phyloP scores from a whole-genome alignment of 768 basidiomycete genomes.

The Coprinopsis marcescibilis region DNA sequence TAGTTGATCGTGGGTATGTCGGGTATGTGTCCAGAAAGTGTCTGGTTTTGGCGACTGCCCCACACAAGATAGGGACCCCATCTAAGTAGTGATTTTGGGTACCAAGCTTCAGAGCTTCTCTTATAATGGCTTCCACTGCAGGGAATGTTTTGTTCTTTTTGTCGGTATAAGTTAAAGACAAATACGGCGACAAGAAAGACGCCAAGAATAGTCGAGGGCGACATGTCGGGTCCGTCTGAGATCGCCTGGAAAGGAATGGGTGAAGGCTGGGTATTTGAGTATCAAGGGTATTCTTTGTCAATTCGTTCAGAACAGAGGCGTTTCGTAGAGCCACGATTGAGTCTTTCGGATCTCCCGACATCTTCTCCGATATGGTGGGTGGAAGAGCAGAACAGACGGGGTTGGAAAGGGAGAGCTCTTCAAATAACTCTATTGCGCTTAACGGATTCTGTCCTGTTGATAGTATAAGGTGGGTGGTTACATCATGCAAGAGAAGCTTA shows the following conservation, averaged over 20 bases:
- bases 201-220: constrained; percentile 73
- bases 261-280: constrained; percentile 39
- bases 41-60: constrained; percentile 41
- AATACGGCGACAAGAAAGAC: constrained; percentile 68
- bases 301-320: constrained; percentile 52
- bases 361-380: constrained; percentile 29
- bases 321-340: constrained; percentile 45
- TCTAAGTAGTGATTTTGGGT: constrained; percentile 71
- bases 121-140: constrained; percentile 64
- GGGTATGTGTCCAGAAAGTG: constrained; percentile 21
- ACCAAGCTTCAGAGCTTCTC: constrained; percentile 83
- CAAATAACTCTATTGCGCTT: constrained; percentile 68
- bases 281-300: constrained; percentile 31
- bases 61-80: constrained; percentile 65
- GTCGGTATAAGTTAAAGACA: constrained; percentile 50
- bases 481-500: constrained; percentile 18
- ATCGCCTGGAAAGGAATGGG: constrained; percentile 36
- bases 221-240: constrained; percentile 33
- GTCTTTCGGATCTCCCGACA: constrained; percentile 39
- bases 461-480: background rate
- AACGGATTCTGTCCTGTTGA: constrained; percentile 66
- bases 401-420: constrained; percentile 63
- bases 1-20: background rate
- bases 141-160: constrained; percentile 56
- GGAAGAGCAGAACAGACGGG: constrained; percentile 51